Evolutionary conservation across 192 early-diverging fungal species (phyloP).

Genomic region (Rhizoclosmatium sp.): DNA sequence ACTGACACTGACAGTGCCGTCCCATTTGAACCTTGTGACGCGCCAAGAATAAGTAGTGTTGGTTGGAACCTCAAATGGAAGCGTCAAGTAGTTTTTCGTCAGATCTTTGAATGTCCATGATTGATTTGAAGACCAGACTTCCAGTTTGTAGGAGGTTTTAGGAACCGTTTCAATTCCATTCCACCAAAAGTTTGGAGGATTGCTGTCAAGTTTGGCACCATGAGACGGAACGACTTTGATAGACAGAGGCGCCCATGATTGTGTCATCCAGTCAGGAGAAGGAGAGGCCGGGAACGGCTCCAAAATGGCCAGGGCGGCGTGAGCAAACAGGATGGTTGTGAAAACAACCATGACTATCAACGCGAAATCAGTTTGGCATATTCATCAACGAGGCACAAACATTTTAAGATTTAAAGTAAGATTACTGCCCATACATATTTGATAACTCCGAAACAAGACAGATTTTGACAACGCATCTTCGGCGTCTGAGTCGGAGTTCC

Average conservation of each 20-base stretch:
- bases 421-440: too few species aligned
- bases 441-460: too few species aligned
- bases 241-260: neutral
- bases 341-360: too few species aligned
- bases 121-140: neutral
- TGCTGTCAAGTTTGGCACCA: neutral
- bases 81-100: neutral
- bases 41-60: neutral
- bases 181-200: neutral
- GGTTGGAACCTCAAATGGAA: neutral
- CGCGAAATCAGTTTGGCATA: too few species aligned
- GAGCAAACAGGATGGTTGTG: too few species aligned
- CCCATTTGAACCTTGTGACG: neutral
- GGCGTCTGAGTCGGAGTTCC: too few species aligned
- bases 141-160: neutral
- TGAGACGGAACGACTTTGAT: neutral
- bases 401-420: too few species aligned
- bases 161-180: neutral
- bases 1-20: neutral
- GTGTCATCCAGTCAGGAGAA: neutral
- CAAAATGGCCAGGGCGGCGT: too few species aligned
- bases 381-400: too few species aligned
- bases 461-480: too few species aligned
- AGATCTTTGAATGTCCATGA: neutral
- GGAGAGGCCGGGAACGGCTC: neutral